Percentiles rank a stretch among this genome's conserved stretches.
phyloP scores from a whole-genome alignment of 371 early-diverging fungal species.

The Coemansia linderi region DNA sequence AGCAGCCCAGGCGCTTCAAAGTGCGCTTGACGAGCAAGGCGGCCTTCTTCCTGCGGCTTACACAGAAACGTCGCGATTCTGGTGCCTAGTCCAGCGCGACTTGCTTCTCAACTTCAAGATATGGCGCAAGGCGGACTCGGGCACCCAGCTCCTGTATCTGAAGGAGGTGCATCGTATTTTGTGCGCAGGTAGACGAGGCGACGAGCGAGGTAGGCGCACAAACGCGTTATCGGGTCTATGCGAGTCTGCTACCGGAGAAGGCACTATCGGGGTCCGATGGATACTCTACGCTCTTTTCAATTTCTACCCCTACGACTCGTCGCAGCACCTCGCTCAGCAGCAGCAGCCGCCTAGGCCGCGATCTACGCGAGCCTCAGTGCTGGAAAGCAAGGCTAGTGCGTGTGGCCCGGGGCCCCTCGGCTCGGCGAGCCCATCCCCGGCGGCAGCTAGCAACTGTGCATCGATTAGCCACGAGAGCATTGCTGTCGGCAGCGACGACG shows the following conservation, averaged over 20 bases:
- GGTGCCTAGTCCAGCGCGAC: constrained; percentile 36
- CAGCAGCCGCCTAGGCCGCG: constrained; percentile 11
- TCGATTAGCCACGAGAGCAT: constrained; percentile 2
- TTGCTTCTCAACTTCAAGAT: constrained; percentile 32
- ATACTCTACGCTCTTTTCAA: constrained; percentile 36
- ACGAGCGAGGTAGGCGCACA: constrained; percentile 27
- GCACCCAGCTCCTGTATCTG: constrained; percentile 25
- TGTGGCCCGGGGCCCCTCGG: neutral
- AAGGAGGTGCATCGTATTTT: constrained; percentile 20
- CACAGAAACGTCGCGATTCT: constrained; percentile 20
- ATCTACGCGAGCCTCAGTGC: constrained; percentile 13
- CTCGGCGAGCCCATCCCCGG: neutral
- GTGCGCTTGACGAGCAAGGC: constrained; percentile 34
- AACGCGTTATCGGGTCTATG: constrained; percentile 32
- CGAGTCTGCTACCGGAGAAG: constrained; percentile 7
- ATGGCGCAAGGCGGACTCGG: constrained; percentile 27
- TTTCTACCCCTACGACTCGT: constrained; percentile 41
- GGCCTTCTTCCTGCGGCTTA: constrained; percentile 25
- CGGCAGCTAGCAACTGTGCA: neutral
- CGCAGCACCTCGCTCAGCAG: constrained; percentile 39
- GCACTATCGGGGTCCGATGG: constrained; percentile 32
- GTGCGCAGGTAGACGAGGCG: constrained; percentile 25
- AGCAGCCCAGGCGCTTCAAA: constrained; percentile 37
- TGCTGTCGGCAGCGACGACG: constrained; percentile 10
- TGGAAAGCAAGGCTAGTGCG: constrained; percentile 4